A percentile compares a stretch with the other conserved stretches of the same genome.
Conservation (phyloP, 2,329 filamentous ascomycete genomes). For the Diaporthe sp. region DNA sequence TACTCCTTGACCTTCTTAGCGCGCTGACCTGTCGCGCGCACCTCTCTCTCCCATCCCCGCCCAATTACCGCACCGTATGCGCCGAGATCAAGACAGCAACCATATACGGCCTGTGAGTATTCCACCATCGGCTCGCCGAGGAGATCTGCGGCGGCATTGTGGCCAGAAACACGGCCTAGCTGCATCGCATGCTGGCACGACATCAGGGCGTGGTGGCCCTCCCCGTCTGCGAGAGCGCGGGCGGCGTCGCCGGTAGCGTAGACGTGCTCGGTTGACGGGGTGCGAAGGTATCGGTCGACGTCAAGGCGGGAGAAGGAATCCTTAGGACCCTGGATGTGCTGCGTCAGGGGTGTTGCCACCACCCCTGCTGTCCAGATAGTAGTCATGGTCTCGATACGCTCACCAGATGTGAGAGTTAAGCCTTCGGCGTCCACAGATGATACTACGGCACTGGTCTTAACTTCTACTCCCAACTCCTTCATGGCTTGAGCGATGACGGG, state of each 20-base stretch:
- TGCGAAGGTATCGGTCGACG: background rate
- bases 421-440: constrained; percentile 1
- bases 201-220: background rate
- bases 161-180: constrained; percentile 4
- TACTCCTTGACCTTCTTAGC: constrained; percentile 6
- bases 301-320: background rate
- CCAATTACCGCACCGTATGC: background rate
- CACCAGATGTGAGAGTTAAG: background rate
- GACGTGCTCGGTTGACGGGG: background rate
- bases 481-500: background rate
- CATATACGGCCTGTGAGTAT: background rate
- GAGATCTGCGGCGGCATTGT: background rate
- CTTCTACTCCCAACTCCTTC: background rate
- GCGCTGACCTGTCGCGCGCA: background rate
- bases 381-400: constrained; percentile 1
- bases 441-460: background rate
- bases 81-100: background rate
- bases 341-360: background rate
- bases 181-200: constrained; percentile 11
- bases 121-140: background rate
- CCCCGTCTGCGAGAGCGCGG: background rate
- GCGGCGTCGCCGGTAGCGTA: background rate
- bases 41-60: background rate
- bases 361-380: constrained; percentile 1
- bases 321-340: background rate